Evolutionary conservation across 306 rosid species (phyloP).

Genomic region (Oemleria cerasiformis): DNA sequence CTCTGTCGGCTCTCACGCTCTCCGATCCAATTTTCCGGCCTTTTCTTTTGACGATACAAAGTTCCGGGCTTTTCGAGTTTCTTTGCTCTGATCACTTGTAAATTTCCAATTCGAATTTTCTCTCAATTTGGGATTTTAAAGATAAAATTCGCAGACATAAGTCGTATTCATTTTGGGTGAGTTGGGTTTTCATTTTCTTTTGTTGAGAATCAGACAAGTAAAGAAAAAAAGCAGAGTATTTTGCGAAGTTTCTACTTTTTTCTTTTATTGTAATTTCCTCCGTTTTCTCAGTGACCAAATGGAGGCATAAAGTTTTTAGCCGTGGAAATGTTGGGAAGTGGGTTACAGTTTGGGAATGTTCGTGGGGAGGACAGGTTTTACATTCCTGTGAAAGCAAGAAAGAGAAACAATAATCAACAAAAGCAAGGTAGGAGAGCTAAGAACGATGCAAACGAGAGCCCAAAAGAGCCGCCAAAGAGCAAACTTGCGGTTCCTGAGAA

Average conservation of each 20-base stretch:
- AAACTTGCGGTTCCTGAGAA: conserved; percentile 36
- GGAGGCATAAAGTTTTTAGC: conserved; percentile 21
- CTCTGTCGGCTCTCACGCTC: conserved; percentile 23
- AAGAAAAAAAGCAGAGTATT: neutral
- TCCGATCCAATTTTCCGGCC: conserved; percentile 25
- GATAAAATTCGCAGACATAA: neutral
- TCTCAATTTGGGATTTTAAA: neutral
- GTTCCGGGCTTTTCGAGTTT: conserved; percentile 22
- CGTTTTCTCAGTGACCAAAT: conserved; percentile 25
- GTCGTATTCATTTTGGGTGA: neutral
- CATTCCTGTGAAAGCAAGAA: conserved; percentile 65
- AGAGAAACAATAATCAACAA: conserved; percentile 52
- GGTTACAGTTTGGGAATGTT: conserved; percentile 49
- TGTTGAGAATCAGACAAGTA: no score
- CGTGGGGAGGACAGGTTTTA: conserved; percentile 62
- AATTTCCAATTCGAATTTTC: conserved; percentile 19
- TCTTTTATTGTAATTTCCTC: conserved; percentile 20
- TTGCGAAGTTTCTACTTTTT: neutral
- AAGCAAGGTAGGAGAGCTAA: conserved; percentile 51
- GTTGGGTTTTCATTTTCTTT: conserved; percentile 17
- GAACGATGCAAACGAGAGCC: conserved; percentile 41
- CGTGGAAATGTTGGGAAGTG: conserved; percentile 61
- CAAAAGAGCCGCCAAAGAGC: conserved; percentile 35
- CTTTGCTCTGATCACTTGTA: conserved; percentile 26
- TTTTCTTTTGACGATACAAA: conserved; percentile 16